These are phyloP conservation scores for Pyrenula aspistea DNA, from an alignment of 495 filamentous ascomycete species.

Conservation along the genomic window DNA sequence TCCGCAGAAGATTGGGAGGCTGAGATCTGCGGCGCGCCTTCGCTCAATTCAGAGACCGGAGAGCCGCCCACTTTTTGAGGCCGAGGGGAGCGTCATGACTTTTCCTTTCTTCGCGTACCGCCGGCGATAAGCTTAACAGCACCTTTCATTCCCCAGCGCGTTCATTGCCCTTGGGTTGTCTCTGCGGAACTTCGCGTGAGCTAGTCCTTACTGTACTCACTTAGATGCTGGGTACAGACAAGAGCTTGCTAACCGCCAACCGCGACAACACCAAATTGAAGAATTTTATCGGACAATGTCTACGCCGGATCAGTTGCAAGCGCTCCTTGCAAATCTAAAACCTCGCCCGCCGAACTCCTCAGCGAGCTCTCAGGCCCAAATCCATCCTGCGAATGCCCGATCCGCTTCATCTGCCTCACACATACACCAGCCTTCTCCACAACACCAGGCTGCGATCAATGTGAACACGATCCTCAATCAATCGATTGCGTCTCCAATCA, in stretches of 20 bases:
- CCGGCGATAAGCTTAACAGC: no score
- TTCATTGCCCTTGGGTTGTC: no score
- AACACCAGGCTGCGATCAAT: neutral
- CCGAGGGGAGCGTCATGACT: neutral
- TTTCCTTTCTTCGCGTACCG: neutral
- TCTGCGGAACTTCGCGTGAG: no score
- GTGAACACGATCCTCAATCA: neutral
- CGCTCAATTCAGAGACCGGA: neutral
- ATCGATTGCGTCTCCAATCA: neutral
- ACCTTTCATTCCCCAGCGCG: neutral
- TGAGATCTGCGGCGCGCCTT: neutral
- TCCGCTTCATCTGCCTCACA: neutral
- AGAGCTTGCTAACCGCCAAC: neutral
- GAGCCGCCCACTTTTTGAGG: neutral
- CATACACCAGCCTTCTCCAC: neutral
- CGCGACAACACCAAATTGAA: neutral
- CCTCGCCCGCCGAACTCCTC: constrained; percentile 22
- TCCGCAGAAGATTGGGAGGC: neutral
- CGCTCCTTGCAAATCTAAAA: constrained; percentile 34
- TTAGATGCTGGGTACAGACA: neutral
- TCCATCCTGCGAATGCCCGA: neutral
- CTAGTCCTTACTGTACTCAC: no score
- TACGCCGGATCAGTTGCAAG: constrained; percentile 36
- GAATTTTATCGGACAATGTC: constrained; percentile 21
- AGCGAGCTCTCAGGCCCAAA: neutral